A percentile compares a stretch with the other conserved stretches of the same genome.
phyloP scores from a whole-genome alignment of 1,139 yeast species.

The Protomyces lactucae-debilis region DNA sequence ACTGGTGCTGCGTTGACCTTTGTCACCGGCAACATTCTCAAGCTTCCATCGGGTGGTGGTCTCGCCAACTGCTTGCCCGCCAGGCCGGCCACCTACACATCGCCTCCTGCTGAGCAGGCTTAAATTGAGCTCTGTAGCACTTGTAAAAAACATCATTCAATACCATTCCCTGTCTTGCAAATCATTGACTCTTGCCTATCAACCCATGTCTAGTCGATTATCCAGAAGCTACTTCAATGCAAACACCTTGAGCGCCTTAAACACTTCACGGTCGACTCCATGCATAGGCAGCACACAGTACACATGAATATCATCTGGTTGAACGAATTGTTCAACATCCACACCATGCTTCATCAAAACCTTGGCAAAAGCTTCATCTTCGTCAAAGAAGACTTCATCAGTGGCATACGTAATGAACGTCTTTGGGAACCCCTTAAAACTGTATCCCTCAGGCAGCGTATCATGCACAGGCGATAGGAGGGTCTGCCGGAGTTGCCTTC shows the following conservation, averaged over 20 bases:
- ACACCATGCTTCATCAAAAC: not conserved
- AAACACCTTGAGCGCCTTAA: not conserved
- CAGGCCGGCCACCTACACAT: not conserved
- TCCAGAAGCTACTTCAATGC: not conserved
- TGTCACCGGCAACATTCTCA: not conserved
- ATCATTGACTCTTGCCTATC: not conserved
- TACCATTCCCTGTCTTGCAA: not conserved
- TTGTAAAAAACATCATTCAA: not conserved
- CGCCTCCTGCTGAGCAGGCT: not conserved
- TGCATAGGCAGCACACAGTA: not conserved
- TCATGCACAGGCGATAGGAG: not conserved
- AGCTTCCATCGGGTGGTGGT: not conserved
- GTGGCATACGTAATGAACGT: not conserved
- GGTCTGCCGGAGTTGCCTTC: not conserved
- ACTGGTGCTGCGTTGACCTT: not conserved
- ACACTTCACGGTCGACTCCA: not conserved
- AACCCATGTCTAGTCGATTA: not conserved
- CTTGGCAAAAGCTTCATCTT: not conserved
- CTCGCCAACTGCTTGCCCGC: not conserved
- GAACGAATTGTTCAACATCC: not conserved
- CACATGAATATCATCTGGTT: not conserved
- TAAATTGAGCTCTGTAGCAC: not conserved
- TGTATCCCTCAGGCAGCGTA: not conserved
- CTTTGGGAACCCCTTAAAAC: not conserved
- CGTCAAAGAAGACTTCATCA: not conserved